Evolutionary conservation across 495 filamentous ascomycete genomes (phyloP).

Genomic region (Cercophora samala): DNA sequence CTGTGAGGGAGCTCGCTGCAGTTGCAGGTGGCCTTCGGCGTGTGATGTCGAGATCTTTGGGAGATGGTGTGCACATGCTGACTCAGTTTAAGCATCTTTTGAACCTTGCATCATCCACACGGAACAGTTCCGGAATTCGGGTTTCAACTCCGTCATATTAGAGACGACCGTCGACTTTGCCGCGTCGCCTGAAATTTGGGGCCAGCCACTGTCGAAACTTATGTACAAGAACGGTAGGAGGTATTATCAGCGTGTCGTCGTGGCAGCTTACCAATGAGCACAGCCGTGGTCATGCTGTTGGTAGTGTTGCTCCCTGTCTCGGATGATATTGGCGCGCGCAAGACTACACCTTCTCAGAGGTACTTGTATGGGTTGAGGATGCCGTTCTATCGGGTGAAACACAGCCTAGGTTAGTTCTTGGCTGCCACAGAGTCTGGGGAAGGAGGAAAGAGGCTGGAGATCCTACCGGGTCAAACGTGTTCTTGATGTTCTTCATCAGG

Average conservation of each 20-base stretch:
- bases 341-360: slow-evolving; percentile 38
- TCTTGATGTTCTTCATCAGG: slow-evolving; percentile 93
- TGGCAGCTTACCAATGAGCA: not conserved
- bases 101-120: not conserved
- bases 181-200: slow-evolving; percentile 3
- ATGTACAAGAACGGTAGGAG: slow-evolving; percentile 18
- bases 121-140: not conserved
- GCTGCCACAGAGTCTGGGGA: not conserved
- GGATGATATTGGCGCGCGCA: not conserved
- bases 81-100: not conserved
- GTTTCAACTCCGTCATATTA: not conserved
- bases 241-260: slow-evolving; percentile 5
- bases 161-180: slow-evolving; percentile 2
- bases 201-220: slow-evolving; percentile 7
- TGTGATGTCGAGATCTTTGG: not conserved
- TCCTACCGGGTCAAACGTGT: slow-evolving; percentile 85
- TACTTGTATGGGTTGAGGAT: slow-evolving; percentile 93
- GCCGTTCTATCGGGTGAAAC: slow-evolving; percentile 54
- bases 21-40: not conserved
- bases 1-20: not conserved
- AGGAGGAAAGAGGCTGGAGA: not conserved
- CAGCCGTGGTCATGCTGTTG: slow-evolving; percentile 1
- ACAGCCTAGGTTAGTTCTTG: not conserved
- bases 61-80: not conserved
- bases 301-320: not conserved